A percentile compares a stretch with the other conserved stretches of the same genome.
These are phyloP conservation scores for Dactylellina parvicollis DNA, from an alignment of 2,329 filamentous ascomycete species.

Conservation along the genomic window DNA sequence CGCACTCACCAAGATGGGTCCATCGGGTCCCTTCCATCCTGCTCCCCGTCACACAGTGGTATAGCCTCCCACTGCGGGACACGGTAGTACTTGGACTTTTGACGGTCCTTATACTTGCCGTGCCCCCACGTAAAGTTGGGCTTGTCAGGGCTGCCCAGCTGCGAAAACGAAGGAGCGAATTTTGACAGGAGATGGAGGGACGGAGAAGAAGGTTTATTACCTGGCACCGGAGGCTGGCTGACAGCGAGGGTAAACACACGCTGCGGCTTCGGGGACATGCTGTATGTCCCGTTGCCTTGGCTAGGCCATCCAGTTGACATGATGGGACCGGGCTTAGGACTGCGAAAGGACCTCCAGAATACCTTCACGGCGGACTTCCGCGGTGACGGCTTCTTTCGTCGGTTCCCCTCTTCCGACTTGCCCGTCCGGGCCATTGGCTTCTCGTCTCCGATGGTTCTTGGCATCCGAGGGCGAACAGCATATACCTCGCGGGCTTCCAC, in stretches of 20 bases:
- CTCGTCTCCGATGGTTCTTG: conserved; percentile 15
- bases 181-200: background rate
- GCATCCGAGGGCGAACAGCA: conserved; percentile 27
- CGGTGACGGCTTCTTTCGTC: background rate
- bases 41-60: background rate
- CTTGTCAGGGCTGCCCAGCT: background rate
- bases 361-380: background rate
- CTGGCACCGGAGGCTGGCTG: conserved; percentile 3
- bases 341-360: background rate
- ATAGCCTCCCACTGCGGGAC: conserved; percentile 6
- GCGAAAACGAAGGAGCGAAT: background rate
- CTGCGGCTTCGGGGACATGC: background rate
- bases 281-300: background rate
- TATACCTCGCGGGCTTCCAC: background rate
- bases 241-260: background rate
- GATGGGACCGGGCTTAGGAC: background rate
- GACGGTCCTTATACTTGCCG: conserved; percentile 34
- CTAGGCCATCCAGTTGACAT: background rate
- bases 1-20: background rate
- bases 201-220: background rate
- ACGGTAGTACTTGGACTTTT: conserved; percentile 26
- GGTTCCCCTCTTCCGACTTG: conserved; percentile 4
- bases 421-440: conserved; percentile 15
- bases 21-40: background rate
- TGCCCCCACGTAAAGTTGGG: background rate